Base-by-base conservation (phyloP, 1,284 basidiomycete species). In the Thecaphora thlaspeos region DNA sequence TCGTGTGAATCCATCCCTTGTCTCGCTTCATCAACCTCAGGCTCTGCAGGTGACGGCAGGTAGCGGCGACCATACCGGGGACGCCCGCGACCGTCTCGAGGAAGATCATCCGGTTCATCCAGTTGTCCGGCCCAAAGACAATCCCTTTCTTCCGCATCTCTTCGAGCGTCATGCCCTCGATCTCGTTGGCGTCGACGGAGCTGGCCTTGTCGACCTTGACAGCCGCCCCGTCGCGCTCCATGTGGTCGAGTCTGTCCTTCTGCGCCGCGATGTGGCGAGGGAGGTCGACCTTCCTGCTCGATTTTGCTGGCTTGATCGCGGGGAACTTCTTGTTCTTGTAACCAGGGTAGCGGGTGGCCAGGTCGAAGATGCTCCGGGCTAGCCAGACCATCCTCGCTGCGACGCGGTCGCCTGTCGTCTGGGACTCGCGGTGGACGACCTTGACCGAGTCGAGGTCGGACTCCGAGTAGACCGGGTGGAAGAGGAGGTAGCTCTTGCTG, bases 1-100 rank as follows among this genome's bases (percentile, higher is more conserved):
- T 51, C 12, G 67, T 71, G 17, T 62, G 54, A 41, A 73, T 72
- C 70, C 70, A 73, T 5, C 70, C 71, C 17, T 59, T 55, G 46
- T 73, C 71, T 7, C 62, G 41, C 32, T 61, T 63, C 61, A 73
- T 64, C 9, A 73, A 43, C 0, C 71, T 46, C 2, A 64, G 48
- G 23, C 48, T 41, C 26, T 70, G 71, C 4, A 69, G 82, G 80
- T 94, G 91, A 32, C 91, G 84, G 40, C 91, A 81, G 24, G 88
- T 88, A 2, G 90, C 92, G 14, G 87, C 91, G 1, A 92, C 90
- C 90, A 94, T 93, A 2, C 92, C 92, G 12, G 79, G 79, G 0
- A 79, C 92, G 36, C 90, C 94, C 5, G 94, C 94, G 46, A 95
- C 85, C 47, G 84, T 87, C 80, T 66, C 69, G 37, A 71, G 54